Conservation (phyloP, 179 eudicot species). For the Beta macrorhiza region DNA sequence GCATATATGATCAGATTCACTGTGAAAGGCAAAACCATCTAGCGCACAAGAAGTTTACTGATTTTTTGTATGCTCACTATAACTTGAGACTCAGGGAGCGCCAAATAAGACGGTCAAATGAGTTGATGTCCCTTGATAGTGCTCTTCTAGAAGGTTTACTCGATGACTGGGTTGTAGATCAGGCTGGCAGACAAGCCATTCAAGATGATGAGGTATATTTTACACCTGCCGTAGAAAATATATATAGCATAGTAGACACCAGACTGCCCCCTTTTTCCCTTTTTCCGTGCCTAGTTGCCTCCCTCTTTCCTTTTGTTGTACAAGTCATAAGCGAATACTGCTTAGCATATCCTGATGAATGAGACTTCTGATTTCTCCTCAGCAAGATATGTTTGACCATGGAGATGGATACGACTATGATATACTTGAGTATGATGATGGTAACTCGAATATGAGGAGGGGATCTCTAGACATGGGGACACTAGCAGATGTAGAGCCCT, state of each 20-base stretch:
- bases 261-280: background rate
- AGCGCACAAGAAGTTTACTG: constrained; percentile 70
- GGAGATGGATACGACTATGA: constrained; percentile 72
- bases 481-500: constrained; percentile 57
- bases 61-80: constrained; percentile 70
- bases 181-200: constrained; percentile 48
- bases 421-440: constrained; percentile 58
- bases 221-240: constrained; percentile 8
- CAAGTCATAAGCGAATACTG: background rate
- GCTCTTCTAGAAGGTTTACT: constrained; percentile 71
- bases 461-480: constrained; percentile 55
- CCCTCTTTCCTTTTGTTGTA: background rate
- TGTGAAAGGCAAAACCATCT: constrained; percentile 51
- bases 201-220: constrained; percentile 73
- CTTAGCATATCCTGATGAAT: constrained; percentile 11
- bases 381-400: constrained; percentile 58
- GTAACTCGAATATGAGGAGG: constrained; percentile 41
- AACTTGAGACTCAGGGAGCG: constrained; percentile 87
- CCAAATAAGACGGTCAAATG: constrained; percentile 55
- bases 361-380: constrained; percentile 11
- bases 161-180: constrained; percentile 72
- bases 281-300: background rate
- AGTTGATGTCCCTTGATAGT: constrained; percentile 54
- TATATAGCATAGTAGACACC: background rate
- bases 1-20: constrained; percentile 68